Percentiles rank a stretch among this genome's conserved stretches.
These are phyloP conservation scores for Flaveria sonorensis DNA, from an alignment of 129 eudicot species.

Conservation along the genomic window DNA sequence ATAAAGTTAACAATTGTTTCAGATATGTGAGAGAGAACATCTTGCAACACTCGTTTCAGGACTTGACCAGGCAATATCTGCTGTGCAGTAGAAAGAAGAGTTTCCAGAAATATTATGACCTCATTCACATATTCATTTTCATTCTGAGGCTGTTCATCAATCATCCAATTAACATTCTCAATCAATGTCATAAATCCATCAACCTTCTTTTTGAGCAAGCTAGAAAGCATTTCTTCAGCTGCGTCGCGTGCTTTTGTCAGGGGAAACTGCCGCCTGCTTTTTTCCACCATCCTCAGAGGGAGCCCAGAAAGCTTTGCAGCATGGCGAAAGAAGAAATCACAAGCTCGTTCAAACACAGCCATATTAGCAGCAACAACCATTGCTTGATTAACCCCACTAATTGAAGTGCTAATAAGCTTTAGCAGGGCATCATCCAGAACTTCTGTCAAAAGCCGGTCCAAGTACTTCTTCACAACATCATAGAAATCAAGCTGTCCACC, in stretches of 20 bases:
- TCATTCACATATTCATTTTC: slow-evolving; percentile 96
- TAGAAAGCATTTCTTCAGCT: slow-evolving; percentile 84
- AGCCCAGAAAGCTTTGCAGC: slow-evolving; percentile 97
- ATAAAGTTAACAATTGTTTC: slow-evolving; percentile 77
- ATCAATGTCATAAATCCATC: slow-evolving; percentile 84
- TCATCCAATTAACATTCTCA: slow-evolving; percentile 95
- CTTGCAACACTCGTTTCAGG: slow-evolving; percentile 79
- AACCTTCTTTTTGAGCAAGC: slow-evolving; percentile 91
- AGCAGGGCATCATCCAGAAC: slow-evolving; percentile 82
- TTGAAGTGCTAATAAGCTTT: slow-evolving; percentile 69
- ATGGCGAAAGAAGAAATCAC: slow-evolving; percentile 94
- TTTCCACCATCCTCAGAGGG: slow-evolving; percentile 87
- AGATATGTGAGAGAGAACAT: slow-evolving; percentile 86
- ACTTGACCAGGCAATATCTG: slow-evolving; percentile 89
- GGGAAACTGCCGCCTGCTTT: slow-evolving; percentile 84
- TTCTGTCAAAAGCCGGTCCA: slow-evolving; percentile 86
- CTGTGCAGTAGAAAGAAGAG: slow-evolving; percentile 91
- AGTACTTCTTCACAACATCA: slow-evolving; percentile 94
- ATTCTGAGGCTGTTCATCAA: slow-evolving; percentile 78
- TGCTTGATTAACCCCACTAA: slow-evolving; percentile 88
- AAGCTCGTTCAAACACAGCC: slow-evolving; percentile 94
- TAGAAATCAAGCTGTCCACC: slow-evolving; percentile 97
- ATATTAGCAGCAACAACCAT: slow-evolving; percentile 98
- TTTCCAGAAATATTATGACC: slow-evolving; percentile 88
- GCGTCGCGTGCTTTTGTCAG: slow-evolving; percentile 90